phyloP scores from a whole-genome alignment of 2,329 filamentous ascomycete genomes.

The Cyanodermella asteris region DNA sequence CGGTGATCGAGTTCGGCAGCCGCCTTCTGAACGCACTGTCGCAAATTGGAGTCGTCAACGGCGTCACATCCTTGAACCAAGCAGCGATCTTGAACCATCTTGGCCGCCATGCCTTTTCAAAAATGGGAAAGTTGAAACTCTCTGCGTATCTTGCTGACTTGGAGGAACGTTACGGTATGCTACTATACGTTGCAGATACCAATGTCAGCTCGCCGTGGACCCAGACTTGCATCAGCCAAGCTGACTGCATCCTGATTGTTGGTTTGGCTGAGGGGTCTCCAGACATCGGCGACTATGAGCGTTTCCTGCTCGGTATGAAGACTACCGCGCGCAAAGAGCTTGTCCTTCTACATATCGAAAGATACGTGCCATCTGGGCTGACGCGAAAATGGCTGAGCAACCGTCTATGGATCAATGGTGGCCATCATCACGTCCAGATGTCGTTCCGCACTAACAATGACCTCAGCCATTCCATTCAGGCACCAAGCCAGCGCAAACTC shows the following conservation, averaged over 20 bases:
- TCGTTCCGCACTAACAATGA: conserved; percentile 55
- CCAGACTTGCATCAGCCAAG: conserved; percentile 89
- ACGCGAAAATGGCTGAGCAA: conserved; percentile 82
- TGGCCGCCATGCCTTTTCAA: conserved; percentile 86
- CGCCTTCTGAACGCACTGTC: conserved; percentile 67
- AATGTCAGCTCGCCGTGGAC: conserved; percentile 97
- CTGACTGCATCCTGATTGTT: conserved; percentile 85
- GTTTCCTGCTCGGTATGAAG: conserved; percentile 90
- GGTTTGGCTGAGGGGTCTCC: conserved; percentile 78
- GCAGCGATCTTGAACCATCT: conserved; percentile 85
- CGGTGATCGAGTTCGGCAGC: conserved; percentile 86
- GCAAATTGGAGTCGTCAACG: conserved; percentile 75
- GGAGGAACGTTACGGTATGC: conserved; percentile 89
- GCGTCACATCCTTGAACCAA: conserved; percentile 81
- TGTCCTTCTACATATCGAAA: conserved; percentile 70
- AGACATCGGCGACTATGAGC: conserved; percentile 83
- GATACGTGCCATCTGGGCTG: conserved; percentile 65
- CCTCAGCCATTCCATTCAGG: conserved; percentile 53
- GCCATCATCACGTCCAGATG: conserved; percentile 97
- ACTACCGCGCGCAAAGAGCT: conserved; percentile 87
- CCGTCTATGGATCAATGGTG: conserved; percentile 92
- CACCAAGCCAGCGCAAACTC: conserved; percentile 53
- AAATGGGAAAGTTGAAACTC: conserved; percentile 89
- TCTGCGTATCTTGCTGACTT: conserved; percentile 91
- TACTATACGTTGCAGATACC: conserved; percentile 90